phyloP scores from a whole-genome alignment of 257 asterid species.

The Handroanthus guayacan region DNA sequence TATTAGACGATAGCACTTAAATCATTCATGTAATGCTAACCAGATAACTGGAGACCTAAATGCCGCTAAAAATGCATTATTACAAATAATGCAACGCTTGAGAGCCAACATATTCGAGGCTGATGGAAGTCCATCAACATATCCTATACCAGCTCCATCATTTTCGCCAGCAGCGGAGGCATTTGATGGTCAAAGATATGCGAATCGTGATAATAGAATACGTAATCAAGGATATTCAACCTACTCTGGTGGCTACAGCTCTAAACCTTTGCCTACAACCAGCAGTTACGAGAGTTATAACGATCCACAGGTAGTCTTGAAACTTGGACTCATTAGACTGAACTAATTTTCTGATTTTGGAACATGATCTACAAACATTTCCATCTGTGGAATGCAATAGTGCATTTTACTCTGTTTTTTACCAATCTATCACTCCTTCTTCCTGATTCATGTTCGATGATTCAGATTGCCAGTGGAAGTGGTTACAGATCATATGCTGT shows the following conservation, averaged over 20 bases:
- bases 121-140: constrained; percentile 57
- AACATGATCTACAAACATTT: neutral
- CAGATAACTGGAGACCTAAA: constrained; percentile 81
- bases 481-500: constrained; percentile 58
- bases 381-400: constrained; percentile 11
- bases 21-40: constrained; percentile 27
- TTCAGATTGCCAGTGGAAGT: constrained; percentile 64
- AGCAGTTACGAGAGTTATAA: constrained; percentile 56
- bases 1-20: constrained; percentile 19
- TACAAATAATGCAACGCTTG: constrained; percentile 73
- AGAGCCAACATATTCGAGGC: constrained; percentile 71
- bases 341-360: neutral
- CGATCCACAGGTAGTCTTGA: constrained; percentile 61
- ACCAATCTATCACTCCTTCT: constrained; percentile 1
- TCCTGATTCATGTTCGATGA: constrained; percentile 32
- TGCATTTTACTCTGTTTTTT: constrained; percentile 18
- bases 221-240: constrained; percentile 57
- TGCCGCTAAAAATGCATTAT: constrained; percentile 70
- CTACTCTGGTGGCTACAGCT: constrained; percentile 57
- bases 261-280: constrained; percentile 45
- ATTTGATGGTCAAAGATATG: constrained; percentile 56
- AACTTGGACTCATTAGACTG: neutral
- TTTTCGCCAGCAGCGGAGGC: constrained; percentile 33
- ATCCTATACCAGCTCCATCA: constrained; percentile 43
- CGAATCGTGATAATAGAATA: constrained; percentile 54